Evolutionary conservation across 164 flowering plant species (phyloP).

Genomic region (Stephania yunnanensis): DNA sequence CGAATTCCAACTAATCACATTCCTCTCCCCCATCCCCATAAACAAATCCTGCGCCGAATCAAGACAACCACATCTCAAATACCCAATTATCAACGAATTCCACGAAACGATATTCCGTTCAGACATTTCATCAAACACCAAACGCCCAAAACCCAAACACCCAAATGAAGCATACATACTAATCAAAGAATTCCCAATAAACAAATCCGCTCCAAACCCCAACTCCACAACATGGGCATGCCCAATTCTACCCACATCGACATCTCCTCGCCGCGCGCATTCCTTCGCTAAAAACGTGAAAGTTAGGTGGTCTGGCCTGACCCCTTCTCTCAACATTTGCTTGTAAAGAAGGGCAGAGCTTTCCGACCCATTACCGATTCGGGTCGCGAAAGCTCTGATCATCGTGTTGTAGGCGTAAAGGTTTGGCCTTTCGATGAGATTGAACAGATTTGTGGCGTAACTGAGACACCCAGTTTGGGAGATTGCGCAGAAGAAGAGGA

Average conservation of each 20-base stretch:
- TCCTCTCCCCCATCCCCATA: conserved; percentile 30
- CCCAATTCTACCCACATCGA: conserved; percentile 29
- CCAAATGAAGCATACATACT: conserved; percentile 33
- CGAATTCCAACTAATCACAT: conserved; percentile 23
- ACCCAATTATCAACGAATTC: conserved; percentile 66
- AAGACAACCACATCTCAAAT: conserved; percentile 50
- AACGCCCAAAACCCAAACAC: conserved; percentile 26
- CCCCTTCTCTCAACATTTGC: conserved; percentile 38
- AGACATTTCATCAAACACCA: conserved; percentile 57
- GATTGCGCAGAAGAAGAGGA: conserved; percentile 48
- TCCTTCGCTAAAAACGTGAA: conserved; percentile 61
- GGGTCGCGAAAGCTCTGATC: conserved; percentile 48
- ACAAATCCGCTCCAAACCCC: conserved; percentile 40
- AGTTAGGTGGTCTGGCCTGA: conserved; percentile 52
- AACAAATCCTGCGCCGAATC: conserved; percentile 51
- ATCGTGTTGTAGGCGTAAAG: conserved; percentile 47
- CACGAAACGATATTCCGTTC: conserved; percentile 61
- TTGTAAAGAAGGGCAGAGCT: conserved; percentile 38
- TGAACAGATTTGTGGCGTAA: conserved; percentile 47
- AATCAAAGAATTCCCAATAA: conserved; percentile 44
- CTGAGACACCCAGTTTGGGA: conserved; percentile 30
- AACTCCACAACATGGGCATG: conserved; percentile 40
- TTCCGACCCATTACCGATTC: conserved; percentile 4
- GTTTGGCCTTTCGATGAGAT: conserved; percentile 27
- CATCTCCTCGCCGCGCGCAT: conserved; percentile 32